These are phyloP conservation scores for Fusarium algeriense DNA, from an alignment of 2,329 filamentous ascomycete species.

Conservation along the genomic window DNA sequence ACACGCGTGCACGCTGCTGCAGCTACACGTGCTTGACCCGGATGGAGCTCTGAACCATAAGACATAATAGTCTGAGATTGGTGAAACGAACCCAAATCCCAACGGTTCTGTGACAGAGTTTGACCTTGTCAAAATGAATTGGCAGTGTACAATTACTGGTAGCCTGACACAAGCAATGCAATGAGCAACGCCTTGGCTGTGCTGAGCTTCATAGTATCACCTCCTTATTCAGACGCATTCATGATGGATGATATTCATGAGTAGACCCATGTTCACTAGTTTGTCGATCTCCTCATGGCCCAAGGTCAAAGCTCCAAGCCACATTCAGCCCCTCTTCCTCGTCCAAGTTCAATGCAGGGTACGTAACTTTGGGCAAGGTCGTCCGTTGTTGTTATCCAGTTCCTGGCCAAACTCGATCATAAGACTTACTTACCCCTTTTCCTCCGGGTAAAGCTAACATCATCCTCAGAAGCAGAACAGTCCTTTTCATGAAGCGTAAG, in stretches of 20 bases:
- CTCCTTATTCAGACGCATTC: slow-evolving; percentile 2
- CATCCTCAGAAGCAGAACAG: not conserved
- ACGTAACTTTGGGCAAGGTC: not conserved
- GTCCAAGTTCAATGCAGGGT: slow-evolving; percentile 1
- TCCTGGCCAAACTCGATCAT: slow-evolving; percentile 10
- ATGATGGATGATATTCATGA: slow-evolving; percentile 23
- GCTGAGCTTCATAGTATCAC: not conserved
- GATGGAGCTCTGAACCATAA: not conserved
- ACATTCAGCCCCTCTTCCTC: slow-evolving; percentile 14
- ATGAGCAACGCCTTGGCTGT: not conserved
- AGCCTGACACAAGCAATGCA: not conserved
- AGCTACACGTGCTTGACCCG: slow-evolving; percentile 4
- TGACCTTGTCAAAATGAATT: not conserved
- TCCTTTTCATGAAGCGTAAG: not conserved
- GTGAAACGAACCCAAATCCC: not conserved
- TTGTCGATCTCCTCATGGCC: slow-evolving; percentile 20
- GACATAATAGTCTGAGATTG: not conserved
- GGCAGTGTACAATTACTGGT: too few relatives aligned
- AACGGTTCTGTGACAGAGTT: too few relatives aligned
- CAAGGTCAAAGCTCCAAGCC: slow-evolving; percentile 37
- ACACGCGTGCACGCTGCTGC: not conserved
- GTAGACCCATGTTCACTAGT: slow-evolving; percentile 25
- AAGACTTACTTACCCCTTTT: not conserved
- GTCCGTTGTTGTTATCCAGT: not conserved
- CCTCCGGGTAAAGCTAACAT: not conserved